Evolutionary conservation across 768 basidiomycete genomes (phyloP), one percentile per base, ranked within the genome.

Genomic region (Auricularia heimuer): DNA sequence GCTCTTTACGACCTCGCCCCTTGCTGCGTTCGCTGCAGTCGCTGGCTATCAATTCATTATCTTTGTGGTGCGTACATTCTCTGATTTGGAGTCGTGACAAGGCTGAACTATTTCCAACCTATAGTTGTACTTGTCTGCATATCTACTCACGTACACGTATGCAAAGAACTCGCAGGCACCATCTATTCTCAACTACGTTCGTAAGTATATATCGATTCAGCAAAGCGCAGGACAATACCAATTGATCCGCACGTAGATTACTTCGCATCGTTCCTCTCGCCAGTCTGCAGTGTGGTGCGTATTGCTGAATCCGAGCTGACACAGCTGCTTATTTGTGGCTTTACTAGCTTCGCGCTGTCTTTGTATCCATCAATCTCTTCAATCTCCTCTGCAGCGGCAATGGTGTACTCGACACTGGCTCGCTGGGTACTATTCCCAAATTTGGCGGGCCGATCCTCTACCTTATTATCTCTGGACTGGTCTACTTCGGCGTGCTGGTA

Each of bases 291-390:
- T 68, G 77, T 84, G 61, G 88, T 89, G 72, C 68, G 87, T 80
- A 3, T 60, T 54, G 56, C 35, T 8, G 37, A 21, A 42, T 29
- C 45, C 37, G 16, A 2, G 39, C 18, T 18, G 4, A 8, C 4
- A 33, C n/a, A 2, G 2, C 10, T 61, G n/a, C 14, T 33, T 56
- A 42, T 14, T 42, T 42, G 39, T 14, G 37, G 16, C 18, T 61
- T 35, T 7, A 62, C 24, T 6, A 89, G 89, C 72, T 83, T 51
- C 81, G 90, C 54, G 84, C 89, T 0, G 82, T 82, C 3, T 79
- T 93, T 21, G 83, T 93, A n/a, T 88, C 90, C 0, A 79, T 88
- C 68, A 91, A 92, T 70, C 73, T 90, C 3, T 93, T 92, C 74
- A 85, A 85, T 12, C 76, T 92, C 3, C 81, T 90, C 3, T 91